phyloP scores from a whole-genome alignment of 2,329 filamentous ascomycete species.

The Colletotrichum echinochloae region DNA sequence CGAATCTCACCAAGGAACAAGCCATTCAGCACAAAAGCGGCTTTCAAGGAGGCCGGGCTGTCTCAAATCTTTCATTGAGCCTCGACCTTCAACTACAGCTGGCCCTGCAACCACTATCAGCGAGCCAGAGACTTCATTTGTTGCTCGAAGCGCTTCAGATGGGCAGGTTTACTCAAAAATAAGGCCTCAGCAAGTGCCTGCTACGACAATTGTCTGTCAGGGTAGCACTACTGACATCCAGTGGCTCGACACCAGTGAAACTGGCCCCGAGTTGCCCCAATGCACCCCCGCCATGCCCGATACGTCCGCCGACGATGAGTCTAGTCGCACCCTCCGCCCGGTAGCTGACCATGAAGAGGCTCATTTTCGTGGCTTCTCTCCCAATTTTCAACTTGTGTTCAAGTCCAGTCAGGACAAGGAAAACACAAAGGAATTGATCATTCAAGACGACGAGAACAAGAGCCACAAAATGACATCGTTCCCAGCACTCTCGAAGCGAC shows the following conservation, averaged over 20 bases:
- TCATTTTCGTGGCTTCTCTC: slow-evolving; percentile 2
- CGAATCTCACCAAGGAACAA: neutral
- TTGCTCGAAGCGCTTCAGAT: slow-evolving; percentile 43
- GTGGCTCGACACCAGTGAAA: slow-evolving; percentile 43
- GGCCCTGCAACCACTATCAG: slow-evolving; percentile 52
- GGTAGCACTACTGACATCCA: slow-evolving; percentile 48
- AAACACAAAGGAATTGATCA: neutral
- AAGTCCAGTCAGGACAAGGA: neutral
- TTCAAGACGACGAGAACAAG: neutral
- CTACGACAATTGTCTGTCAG: slow-evolving; percentile 47
- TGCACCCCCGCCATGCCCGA: neutral
- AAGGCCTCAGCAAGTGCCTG: slow-evolving; percentile 32
- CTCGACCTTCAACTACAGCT: slow-evolving; percentile 43
- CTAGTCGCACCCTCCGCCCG: neutral
- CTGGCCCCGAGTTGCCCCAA: neutral
- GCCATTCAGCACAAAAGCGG: neutral
- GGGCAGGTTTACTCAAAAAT: slow-evolving; percentile 43
- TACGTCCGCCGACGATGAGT: neutral
- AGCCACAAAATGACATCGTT: slow-evolving; percentile 49
- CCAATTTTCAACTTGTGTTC: neutral
- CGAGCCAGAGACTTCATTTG: slow-evolving; percentile 48
- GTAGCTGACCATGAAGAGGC: neutral
- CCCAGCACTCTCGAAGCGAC: slow-evolving; percentile 48
- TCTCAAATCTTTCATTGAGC: slow-evolving; percentile 43
- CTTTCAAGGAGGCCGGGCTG: slow-evolving; percentile 18